Percentiles rank a stretch among this genome's conserved stretches.
phyloP scores from a whole-genome alignment of 2,329 filamentous ascomycete species.

The Aurifilum marmelostoma region DNA sequence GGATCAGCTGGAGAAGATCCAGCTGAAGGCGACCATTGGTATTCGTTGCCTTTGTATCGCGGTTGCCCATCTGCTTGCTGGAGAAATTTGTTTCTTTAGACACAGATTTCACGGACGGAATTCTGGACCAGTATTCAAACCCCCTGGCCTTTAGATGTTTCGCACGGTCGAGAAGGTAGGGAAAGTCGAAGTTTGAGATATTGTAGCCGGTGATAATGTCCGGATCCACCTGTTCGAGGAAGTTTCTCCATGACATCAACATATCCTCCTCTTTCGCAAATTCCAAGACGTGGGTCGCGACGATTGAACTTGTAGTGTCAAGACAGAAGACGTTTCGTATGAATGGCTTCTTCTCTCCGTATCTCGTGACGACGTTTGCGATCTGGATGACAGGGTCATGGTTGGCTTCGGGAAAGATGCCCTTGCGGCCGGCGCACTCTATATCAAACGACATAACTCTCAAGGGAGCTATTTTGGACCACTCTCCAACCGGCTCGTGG shows the following conservation, averaged over 20 bases:
- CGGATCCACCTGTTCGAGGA: slow-evolving; percentile 86
- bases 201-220: slow-evolving; percentile 99
- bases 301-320: slow-evolving; percentile 88
- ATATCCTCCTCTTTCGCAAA: slow-evolving; percentile 83
- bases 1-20: slow-evolving; percentile 91
- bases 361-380: slow-evolving; percentile 90
- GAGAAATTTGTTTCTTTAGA: slow-evolving; percentile 84
- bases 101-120: slow-evolving; percentile 71
- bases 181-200: slow-evolving; percentile 98
- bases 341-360: slow-evolving; percentile 95
- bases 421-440: slow-evolving; percentile 95
- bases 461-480: slow-evolving; percentile 96
- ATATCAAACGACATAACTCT: slow-evolving; percentile 97
- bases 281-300: slow-evolving; percentile 89
- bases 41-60: slow-evolving; percentile 92
- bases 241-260: slow-evolving; percentile 91
- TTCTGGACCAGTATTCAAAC: slow-evolving; percentile 87
- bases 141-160: slow-evolving; percentile 76
- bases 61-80: slow-evolving; percentile 97
- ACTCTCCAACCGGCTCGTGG: slow-evolving; percentile 88
- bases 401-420: slow-evolving; percentile 92
- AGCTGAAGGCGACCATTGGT: slow-evolving; percentile 92
- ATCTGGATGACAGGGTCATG: slow-evolving; percentile 97
- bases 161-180: slow-evolving; percentile 88
- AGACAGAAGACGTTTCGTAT: slow-evolving; percentile 95